Base-by-base conservation (phyloP, 129 eudicot genomes). In the Escallonia herrerae region DNA sequence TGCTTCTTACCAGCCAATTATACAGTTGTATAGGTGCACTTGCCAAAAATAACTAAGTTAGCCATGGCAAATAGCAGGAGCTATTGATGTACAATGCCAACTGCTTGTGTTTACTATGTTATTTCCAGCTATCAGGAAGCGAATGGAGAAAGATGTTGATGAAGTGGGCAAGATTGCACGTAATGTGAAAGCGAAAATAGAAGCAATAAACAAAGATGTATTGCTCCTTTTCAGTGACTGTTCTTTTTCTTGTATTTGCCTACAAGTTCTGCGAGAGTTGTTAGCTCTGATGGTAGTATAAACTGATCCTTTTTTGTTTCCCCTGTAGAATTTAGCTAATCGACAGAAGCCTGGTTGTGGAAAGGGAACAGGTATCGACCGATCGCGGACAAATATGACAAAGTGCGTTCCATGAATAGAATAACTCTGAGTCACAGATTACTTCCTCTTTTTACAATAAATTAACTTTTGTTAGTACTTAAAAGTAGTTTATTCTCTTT, bases 161-260 rank as follows among this genome's bases (percentile, higher is more conserved):
- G 95, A 93, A 83, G 99, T 93, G 60, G 90, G 88, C 58, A 93
- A 86, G 78, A 78, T 89, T 69, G 95, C 99, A 12, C 91, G 96
- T n/a, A 76, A 66, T 63, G 80, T 86, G 15, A 93, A 93, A 86
- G 72, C 74, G 42, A 93, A 84, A 78, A 77, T 93, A 42, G 86
- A 93, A 84, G 84, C 75, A 40, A 60, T 89, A 58, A 84, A 62
- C 65, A 89, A 72, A 81, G 96, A 93, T 74, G 99, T 89, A 86
- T 69, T 79, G 4, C 22, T 53, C 71, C 33, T 40, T 14, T 52
- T 44, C 22, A n/a, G 33, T 22, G 33, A 22, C 33, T 22, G 33
- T 22, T 22, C 43, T 47, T 64, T 42, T 58, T 54, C 48, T 56
- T 41, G 46, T 15, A 56, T 65, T 9, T 13, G 33, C 33, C 11